Evolutionary conservation across 176 grass and related monocot species (phyloP).

Genomic region (Zoysia pacifica): DNA sequence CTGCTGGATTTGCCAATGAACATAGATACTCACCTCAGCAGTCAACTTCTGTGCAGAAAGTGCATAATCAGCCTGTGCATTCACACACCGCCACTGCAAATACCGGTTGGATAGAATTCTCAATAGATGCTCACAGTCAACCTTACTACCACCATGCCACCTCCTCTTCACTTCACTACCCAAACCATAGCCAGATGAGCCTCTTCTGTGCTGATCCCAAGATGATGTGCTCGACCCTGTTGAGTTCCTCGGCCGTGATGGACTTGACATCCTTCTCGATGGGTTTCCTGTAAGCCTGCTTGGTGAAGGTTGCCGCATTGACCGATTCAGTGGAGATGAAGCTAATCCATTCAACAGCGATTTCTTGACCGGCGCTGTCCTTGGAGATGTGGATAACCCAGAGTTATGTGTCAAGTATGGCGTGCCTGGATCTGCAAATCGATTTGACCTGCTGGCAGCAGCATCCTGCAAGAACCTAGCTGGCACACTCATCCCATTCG

Average conservation of each 20-base stretch:
- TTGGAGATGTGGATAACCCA: conserved; percentile 41
- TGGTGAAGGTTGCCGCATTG: conserved; percentile 53
- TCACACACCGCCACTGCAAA: conserved; percentile 88
- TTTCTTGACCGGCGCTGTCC: conserved; percentile 58
- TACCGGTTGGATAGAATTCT: conserved; percentile 68
- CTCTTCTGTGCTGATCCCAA: conserved; percentile 49
- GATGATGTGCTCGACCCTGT: background rate
- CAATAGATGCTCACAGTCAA: conserved; percentile 70
- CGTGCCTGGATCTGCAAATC: conserved; percentile 51
- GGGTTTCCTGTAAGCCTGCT: conserved; percentile 50
- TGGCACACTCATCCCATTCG: conserved; percentile 60
- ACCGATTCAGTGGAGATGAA: conserved; percentile 54
- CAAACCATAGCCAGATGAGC: conserved; percentile 52
- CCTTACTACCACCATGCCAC: conserved; percentile 67
- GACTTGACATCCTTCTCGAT: conserved; percentile 62
- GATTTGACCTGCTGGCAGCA: conserved; percentile 43
- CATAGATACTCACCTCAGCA: conserved; percentile 68
- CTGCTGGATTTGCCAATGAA: conserved; percentile 15
- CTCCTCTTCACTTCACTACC: conserved; percentile 61
- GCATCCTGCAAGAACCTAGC: conserved; percentile 68
- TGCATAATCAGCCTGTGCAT: conserved; percentile 64
- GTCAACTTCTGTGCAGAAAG: conserved; percentile 54
- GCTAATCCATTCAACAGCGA: conserved; percentile 48
- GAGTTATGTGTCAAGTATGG: conserved; percentile 40
- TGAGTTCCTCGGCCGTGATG: conserved; percentile 54